These are phyloP conservation scores for Sporothrix mexicana DNA, from an alignment of 2,329 filamentous ascomycete genomes.

Conservation along the genomic window DNA sequence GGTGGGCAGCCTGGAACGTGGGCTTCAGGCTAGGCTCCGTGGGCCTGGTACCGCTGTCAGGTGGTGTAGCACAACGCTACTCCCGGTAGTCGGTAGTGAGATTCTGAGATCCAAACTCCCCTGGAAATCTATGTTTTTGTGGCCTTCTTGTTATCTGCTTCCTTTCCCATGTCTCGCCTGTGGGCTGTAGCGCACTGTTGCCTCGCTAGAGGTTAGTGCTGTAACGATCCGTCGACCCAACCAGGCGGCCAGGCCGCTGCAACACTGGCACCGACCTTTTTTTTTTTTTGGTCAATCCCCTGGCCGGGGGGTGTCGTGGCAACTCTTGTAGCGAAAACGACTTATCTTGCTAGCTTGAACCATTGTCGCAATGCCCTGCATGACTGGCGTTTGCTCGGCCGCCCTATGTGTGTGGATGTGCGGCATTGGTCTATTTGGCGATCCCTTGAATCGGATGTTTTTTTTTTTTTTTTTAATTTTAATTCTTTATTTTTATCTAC, in stretches of 20 bases:
- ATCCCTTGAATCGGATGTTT: not conserved
- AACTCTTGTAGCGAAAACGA: not conserved
- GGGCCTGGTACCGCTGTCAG: not conserved
- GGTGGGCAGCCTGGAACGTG: not conserved
- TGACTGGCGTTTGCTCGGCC: constrained; percentile 13
- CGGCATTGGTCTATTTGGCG: constrained; percentile 8
- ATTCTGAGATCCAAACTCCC: not conserved
- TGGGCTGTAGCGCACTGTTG: constrained; percentile 27
- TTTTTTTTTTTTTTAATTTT: not conserved
- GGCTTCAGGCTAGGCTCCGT: no score
- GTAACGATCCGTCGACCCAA: constrained; percentile 27
- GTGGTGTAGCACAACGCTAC: not conserved
- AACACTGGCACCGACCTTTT: constrained; percentile 23
- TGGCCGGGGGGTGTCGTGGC: not conserved
- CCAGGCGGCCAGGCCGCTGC: constrained; percentile 10
- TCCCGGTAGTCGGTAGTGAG: not conserved
- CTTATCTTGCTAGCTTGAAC: not conserved
- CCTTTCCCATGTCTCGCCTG: not conserved
- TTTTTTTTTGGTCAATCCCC: not conserved
- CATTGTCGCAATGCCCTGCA: not conserved
- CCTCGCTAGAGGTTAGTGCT: constrained; percentile 20
- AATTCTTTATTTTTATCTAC: no score
- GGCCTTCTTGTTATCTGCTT: not conserved
- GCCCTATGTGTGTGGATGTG: not conserved
- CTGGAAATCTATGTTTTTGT: not conserved